These are phyloP conservation scores for Penicillium brevicompactum DNA, from an alignment of 2,329 filamentous ascomycete genomes.

Conservation along the genomic window DNA sequence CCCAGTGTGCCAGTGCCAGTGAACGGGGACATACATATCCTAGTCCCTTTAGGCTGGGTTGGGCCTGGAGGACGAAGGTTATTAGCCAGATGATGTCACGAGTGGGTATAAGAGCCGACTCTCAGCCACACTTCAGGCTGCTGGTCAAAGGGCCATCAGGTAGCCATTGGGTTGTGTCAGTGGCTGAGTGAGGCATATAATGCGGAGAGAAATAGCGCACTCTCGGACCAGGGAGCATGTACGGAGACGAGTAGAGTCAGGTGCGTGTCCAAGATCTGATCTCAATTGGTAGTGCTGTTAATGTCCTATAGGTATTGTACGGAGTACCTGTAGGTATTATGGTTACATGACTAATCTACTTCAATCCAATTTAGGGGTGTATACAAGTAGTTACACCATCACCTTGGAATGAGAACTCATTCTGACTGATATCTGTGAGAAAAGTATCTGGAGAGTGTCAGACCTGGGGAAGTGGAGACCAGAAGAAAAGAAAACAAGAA, in stretches of 20 bases:
- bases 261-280: too few species aligned
- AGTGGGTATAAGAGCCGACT: neutral
- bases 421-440: too few species aligned
- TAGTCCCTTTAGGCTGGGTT: neutral
- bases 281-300: neutral
- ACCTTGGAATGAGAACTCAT: too few species aligned
- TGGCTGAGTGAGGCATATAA: neutral
- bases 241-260: neutral
- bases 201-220: neutral
- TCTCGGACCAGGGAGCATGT: neutral
- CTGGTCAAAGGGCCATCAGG: neutral
- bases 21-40: neutral
- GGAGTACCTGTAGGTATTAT: too few species aligned
- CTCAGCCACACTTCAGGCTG: neutral
- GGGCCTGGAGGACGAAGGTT: neutral
- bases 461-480: neutral
- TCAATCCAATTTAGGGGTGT: too few species aligned
- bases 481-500: neutral
- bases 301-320: neutral
- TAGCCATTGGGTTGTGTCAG: neutral
- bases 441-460: neutral
- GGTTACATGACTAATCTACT: too few species aligned
- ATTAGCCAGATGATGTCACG: neutral
- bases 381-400: too few species aligned
- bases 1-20: neutral